Evolutionary conservation across 1,284 basidiomycete species (phyloP), one percentile per base, ranked within the genome.

Genomic region (Ustilago sp.): DNA sequence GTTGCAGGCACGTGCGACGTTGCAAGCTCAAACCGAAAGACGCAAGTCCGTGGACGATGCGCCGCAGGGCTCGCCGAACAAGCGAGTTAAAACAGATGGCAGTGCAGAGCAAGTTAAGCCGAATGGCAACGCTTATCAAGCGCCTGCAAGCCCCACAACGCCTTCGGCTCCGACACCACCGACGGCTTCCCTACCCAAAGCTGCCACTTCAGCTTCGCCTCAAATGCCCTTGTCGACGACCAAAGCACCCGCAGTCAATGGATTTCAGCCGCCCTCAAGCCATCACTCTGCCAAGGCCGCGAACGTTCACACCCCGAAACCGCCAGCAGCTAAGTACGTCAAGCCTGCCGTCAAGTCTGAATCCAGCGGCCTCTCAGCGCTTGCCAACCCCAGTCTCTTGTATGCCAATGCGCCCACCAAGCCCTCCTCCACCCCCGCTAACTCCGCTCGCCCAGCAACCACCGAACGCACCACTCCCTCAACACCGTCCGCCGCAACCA

Each of bases 331-430:
- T 50, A 66, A 70, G 34, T 56, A 54, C 56, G 19, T 41, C 28
- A 67, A 64, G 19, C 28, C 63, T n/a, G 11, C 66, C 3, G 36
- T 45, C 56, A 74, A 74, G 50, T 41, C 63, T 3, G 64, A 74
- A 47, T 23, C 36, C 23, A 63, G 63, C 47, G 62, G 65, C 13
- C n/a, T 60, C 36, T 52, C 56, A 19, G 63, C 67, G 23, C 54
- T 67, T 15, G 64, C 64, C 8, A 74, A 69, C n/a, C 63, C 70
- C 5, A 73, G 70, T 45, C 54, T 74, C 38, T 53, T 65, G 59
- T 75, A 75, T 39, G 59, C 68, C 2, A 70, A 63, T 32, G 73
- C 72, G 9, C 64, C 72, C 4, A 51, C 56, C 32, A 69, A 68
- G 13, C 45, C 65, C 3, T 43, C 62, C 11, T 4, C 23, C 28